Evolutionary conservation across 148 eudicot genomes (phyloP).

Genomic region (Bassia scoparia): DNA sequence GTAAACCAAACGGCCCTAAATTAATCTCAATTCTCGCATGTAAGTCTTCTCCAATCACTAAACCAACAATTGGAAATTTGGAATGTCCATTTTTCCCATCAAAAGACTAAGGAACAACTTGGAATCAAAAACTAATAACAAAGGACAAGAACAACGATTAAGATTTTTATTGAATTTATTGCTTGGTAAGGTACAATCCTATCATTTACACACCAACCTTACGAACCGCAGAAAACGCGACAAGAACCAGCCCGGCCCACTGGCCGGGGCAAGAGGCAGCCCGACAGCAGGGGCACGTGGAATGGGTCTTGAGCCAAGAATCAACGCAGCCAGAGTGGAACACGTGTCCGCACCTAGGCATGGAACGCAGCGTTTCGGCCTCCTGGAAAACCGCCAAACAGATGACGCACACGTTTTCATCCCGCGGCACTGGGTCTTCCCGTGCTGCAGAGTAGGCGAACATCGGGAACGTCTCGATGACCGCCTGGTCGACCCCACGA

Average conservation of each 20-base stretch:
- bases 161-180: too few species aligned
- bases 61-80: too few species aligned
- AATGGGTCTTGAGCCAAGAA: conserved; percentile 31
- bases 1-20: too few species aligned
- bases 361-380: conserved; percentile 34
- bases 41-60: too few species aligned
- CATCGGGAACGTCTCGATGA: conserved; percentile 26
- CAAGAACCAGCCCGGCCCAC: conserved; percentile 13
- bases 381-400: conserved; percentile 36
- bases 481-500: conserved; percentile 31
- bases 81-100: too few species aligned
- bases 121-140: too few species aligned
- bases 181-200: too few species aligned
- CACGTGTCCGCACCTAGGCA: conserved; percentile 34
- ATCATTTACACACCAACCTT: conserved; percentile 19
- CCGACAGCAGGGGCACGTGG: conserved; percentile 38
- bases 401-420: conserved; percentile 32
- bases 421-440: conserved; percentile 26
- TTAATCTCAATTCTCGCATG: too few species aligned
- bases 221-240: conserved; percentile 4
- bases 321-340: conserved; percentile 35
- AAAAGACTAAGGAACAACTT: too few species aligned
- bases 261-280: conserved; percentile 3
- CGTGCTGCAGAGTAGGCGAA: conserved; percentile 18
- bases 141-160: too few species aligned